Percentiles rank a stretch among this genome's conserved stretches.
phyloP scores from a whole-genome alignment of 225 moss, liverwort and hornwort genomes.

The Pleurozium schreberi region DNA sequence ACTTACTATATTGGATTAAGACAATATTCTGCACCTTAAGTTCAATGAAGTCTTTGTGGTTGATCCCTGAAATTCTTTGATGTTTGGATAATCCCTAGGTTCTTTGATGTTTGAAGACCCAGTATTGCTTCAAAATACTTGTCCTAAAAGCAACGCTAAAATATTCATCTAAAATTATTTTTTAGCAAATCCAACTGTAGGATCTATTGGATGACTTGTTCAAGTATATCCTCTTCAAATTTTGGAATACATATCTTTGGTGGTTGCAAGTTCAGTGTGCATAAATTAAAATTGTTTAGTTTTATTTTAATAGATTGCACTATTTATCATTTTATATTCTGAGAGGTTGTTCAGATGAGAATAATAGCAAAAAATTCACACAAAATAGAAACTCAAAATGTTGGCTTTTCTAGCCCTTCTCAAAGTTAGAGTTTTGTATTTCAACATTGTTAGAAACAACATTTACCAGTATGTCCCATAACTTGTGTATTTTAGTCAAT shows the following conservation, averaged over 20 bases:
- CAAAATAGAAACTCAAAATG: background rate
- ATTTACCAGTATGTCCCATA: too few species aligned
- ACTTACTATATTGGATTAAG: background rate
- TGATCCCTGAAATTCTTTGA: background rate
- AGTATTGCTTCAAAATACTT: background rate
- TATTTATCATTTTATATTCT: too few species aligned
- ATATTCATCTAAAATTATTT: background rate
- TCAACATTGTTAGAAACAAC: background rate
- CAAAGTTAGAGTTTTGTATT: too few species aligned
- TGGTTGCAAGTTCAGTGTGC: background rate
- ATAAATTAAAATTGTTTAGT: too few species aligned
- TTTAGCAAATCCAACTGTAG: background rate
- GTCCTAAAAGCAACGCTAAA: background rate
- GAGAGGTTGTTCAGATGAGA: too few species aligned
- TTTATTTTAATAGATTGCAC: too few species aligned
- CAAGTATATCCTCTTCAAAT: background rate
- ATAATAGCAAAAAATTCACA: too few species aligned
- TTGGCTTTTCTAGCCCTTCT: background rate
- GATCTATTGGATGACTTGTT: background rate
- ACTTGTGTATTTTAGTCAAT: background rate
- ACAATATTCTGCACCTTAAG: background rate
- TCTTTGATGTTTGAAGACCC: background rate
- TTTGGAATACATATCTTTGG: fast-evolving
- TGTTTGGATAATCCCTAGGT: too few species aligned
- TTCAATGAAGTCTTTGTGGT: background rate